Conservation (phyloP, 2,329 filamentous ascomycete genomes). For the Ceratocystis destructans region DNA sequence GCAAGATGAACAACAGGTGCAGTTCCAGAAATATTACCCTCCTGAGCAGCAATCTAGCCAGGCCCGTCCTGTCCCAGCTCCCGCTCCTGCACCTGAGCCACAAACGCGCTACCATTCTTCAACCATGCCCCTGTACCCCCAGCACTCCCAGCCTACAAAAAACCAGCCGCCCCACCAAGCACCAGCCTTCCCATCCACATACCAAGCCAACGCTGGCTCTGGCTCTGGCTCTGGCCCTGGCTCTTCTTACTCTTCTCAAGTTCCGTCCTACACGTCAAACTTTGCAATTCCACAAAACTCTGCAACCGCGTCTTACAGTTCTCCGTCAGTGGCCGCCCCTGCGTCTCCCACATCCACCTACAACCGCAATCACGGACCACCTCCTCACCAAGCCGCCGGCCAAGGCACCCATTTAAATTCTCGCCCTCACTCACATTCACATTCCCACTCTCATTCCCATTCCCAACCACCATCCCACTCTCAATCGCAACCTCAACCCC, state of each 20-base stretch:
- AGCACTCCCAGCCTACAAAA: constrained; percentile 11
- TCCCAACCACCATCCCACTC: constrained; percentile 12
- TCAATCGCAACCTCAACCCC: constrained; percentile 21
- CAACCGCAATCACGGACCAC: neutral
- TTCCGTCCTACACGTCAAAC: constrained; percentile 7
- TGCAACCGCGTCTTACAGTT: constrained; percentile 8
- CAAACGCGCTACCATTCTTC: constrained; percentile 15
- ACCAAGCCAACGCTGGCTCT: neutral
- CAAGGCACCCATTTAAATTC: constrained; percentile 5
- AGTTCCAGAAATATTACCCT: constrained; percentile 20
- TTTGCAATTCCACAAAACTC: constrained; percentile 15
- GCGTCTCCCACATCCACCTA: neutral
- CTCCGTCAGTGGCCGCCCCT: constrained; percentile 16
- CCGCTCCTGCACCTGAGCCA: constrained; percentile 1
- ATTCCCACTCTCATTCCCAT: constrained; percentile 8
- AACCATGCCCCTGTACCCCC: constrained; percentile 15
- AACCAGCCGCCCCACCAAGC: constrained; percentile 14
- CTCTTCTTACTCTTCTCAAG: neutral
- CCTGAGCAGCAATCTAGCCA: constrained; percentile 21
- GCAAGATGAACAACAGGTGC: neutral
- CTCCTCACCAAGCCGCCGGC: neutral
- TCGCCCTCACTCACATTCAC: neutral
- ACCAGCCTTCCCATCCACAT: constrained; percentile 5
- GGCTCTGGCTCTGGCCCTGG: neutral
- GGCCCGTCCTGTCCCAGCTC: neutral